Evolutionary conservation across 2,329 filamentous ascomycete genomes (phyloP).

Genomic region (Myrmaecium sp.): DNA sequence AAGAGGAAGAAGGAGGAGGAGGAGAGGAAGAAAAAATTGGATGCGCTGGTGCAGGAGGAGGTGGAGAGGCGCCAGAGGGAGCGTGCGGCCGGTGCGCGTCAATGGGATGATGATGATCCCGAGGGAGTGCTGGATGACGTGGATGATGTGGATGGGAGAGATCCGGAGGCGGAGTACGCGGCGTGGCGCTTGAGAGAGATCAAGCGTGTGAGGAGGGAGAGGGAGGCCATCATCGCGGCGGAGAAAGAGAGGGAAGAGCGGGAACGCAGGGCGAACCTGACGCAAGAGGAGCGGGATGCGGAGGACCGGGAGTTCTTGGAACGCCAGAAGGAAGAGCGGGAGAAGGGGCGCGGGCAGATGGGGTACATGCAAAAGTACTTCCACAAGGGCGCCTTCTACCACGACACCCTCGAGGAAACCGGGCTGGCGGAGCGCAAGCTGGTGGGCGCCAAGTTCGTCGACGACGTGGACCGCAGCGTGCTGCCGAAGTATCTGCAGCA

Average conservation of each 20-base stretch:
- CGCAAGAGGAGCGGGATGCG: conserved; percentile 64
- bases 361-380: conserved; percentile 90
- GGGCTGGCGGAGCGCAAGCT: conserved; percentile 67
- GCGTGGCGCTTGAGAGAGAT: conserved; percentile 92
- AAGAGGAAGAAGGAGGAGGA: conserved; percentile 32
- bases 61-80: conserved; percentile 62
- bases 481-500: conserved; percentile 86
- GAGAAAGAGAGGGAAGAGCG: conserved; percentile 81
- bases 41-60: conserved; percentile 75
- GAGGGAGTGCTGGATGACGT: conserved; percentile 58
- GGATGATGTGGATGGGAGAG: conserved; percentile 74
- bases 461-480: conserved; percentile 72
- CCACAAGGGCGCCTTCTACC: conserved; percentile 93
- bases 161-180: conserved; percentile 74
- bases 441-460: conserved; percentile 67
- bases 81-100: conserved; percentile 57
- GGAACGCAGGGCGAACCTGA: conserved; percentile 74
- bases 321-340: conserved; percentile 59
- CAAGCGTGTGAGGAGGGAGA: conserved; percentile 70
- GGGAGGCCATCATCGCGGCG: conserved; percentile 64
- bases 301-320: conserved; percentile 71
- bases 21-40: conserved; percentile 51
- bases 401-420: conserved; percentile 58
- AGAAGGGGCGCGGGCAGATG: conserved; percentile 62
- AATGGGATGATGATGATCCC: conserved; percentile 61